Evolutionary conservation across 768 basidiomycete genomes (phyloP), one percentile per base, ranked within the genome.

Genomic region (Tricholoma saponaceum): DNA sequence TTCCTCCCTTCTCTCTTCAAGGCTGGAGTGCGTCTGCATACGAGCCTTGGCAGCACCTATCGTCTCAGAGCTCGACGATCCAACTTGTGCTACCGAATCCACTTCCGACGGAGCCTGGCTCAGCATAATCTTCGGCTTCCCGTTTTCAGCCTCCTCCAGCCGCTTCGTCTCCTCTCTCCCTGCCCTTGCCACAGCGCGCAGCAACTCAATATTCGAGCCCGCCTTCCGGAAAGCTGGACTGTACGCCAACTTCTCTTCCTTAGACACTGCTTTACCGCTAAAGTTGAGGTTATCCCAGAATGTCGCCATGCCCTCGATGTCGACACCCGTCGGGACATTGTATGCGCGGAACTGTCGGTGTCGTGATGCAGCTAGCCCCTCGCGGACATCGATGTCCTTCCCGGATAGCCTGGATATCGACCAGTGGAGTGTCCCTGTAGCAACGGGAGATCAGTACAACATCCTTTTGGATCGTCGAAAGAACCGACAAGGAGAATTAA

Each of bases 361-460:
- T 55, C 69, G 70, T 8, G 74, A 69, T 0, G 16, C 65, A 2
- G 62, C 62, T 25, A 82, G 69, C 32, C 70, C 66, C 8, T 56
- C 22, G 1, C 73, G 78, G 5, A 85, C 75, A 2, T 74, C 69
- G 0, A 59, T 64, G 4, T 67, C 66, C 3, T 66, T 66, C 12
- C 69, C 62, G 2, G 68, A 55, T 9, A 80, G 74, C 18, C 73
- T 76, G 0, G 71, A 69, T 41, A 92, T 72, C 35, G 75, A 73
- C 77, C 86, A 93, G 12, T 81, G 76, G 20, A 85, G 62, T 0
- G 75, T 76, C 89, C 89, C 90, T 92, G 60, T 13, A 25, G 30
- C 10, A 14, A 43, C 28, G 16, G 37, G 23, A 14, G 6, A 33
- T 13, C 32, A 51, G 51, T 25, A 32, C n/a, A 50, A 30, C 14